Evolutionary conservation across 176 grass and related monocot species (phyloP).

Genomic region (Hsuehochloa calcarea): DNA sequence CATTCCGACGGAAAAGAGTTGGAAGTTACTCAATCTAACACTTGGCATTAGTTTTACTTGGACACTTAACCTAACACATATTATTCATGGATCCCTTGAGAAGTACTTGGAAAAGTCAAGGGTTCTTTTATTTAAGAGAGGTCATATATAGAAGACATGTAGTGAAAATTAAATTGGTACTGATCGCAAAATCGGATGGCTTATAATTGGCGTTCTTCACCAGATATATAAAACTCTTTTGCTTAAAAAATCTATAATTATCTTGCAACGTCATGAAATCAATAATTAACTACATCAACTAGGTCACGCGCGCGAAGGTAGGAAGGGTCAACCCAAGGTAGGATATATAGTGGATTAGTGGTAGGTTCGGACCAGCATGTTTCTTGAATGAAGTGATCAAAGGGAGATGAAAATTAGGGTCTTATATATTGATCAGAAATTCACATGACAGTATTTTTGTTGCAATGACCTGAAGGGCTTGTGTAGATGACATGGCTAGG

Average conservation of each 20-base stretch:
- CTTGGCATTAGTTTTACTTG: background rate
- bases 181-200: background rate
- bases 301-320: rapidly evolving
- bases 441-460: background rate
- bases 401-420: background rate
- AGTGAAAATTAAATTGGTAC: background rate
- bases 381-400: background rate
- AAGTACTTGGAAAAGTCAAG: background rate
- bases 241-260: background rate
- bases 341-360: background rate
- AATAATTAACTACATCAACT: background rate
- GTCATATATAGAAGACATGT: background rate
- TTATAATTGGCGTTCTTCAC: background rate
- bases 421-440: background rate
- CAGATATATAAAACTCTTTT: background rate
- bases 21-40: background rate
- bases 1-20: constrained; percentile 1
- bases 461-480: background rate
- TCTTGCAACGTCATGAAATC: background rate
- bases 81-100: background rate
- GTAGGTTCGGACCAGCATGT: background rate
- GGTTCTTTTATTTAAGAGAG: background rate
- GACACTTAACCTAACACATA: background rate
- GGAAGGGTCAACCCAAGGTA: background rate
- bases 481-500: background rate